A percentile compares a stretch with the other conserved stretches of the same genome.
Conservation (phyloP, 2,329 filamentous ascomycete genomes). For the Fusarium gaditjirri region DNA sequence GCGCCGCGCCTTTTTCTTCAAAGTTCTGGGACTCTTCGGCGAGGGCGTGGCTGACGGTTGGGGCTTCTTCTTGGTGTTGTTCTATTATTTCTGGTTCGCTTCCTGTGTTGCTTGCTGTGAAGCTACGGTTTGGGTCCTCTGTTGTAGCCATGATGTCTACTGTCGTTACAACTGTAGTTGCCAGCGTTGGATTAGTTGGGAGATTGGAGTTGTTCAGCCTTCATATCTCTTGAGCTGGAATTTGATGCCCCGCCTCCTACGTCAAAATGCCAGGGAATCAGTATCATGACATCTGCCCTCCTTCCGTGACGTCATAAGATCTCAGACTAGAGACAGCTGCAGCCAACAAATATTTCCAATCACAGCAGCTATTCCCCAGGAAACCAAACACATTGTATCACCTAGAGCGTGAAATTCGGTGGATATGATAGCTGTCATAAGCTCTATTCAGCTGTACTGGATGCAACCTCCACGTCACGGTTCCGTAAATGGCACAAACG, state of each 20-base stretch:
- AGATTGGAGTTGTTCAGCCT: not conserved
- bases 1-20: slow-evolving; percentile 56
- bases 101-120: slow-evolving; percentile 20
- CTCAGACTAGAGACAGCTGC: slow-evolving; percentile 9
- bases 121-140: slow-evolving; percentile 26
- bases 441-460: not conserved
- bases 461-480: slow-evolving; percentile 25
- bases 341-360: slow-evolving; percentile 6
- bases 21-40: slow-evolving; percentile 46
- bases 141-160: slow-evolving; percentile 15
- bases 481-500: slow-evolving; percentile 20
- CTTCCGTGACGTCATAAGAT: slow-evolving; percentile 25
- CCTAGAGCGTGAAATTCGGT: not conserved
- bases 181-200: not conserved
- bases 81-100: slow-evolving; percentile 48
- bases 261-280: slow-evolving; percentile 28
- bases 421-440: not conserved
- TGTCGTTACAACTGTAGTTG: not conserved
- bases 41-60: slow-evolving; percentile 52
- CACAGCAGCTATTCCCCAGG: not conserved
- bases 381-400: not conserved
- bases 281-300: slow-evolving; percentile 20
- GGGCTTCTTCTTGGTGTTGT: slow-evolving; percentile 42
- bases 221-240: slow-evolving; percentile 14
- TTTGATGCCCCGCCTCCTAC: slow-evolving; percentile 35